A percentile compares a stretch with the other conserved stretches of the same genome.
Conservation (phyloP, 257 asterid genomes). For the Plectranthus barbatus region DNA sequence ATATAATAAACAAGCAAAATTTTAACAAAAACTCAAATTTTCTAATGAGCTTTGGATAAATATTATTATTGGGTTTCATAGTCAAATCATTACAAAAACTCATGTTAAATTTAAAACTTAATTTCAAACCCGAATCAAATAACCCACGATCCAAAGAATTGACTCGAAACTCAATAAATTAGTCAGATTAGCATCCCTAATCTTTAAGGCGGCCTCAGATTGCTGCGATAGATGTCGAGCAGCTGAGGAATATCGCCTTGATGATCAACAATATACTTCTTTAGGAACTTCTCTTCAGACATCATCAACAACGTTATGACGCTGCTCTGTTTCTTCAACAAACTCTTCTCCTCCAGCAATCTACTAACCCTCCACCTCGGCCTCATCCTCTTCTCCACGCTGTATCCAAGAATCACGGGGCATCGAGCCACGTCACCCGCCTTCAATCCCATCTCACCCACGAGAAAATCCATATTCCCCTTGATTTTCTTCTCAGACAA, state of each 20-base stretch:
- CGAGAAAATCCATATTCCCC: conserved; percentile 14
- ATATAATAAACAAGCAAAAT: too few relatives aligned
- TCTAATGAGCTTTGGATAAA: too few relatives aligned
- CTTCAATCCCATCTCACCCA: conserved; percentile 1
- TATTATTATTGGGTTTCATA: too few relatives aligned
- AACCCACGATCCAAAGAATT: too few relatives aligned
- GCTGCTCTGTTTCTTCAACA: neutral
- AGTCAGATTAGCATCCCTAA: too few relatives aligned
- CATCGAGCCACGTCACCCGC: neutral
- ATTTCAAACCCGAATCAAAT: neutral
- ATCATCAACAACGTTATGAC: neutral
- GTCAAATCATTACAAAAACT: too few relatives aligned
- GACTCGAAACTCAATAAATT: too few relatives aligned
- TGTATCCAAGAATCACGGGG: conserved; percentile 8
- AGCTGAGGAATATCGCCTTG: neutral
- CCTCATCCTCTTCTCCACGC: conserved; percentile 3
- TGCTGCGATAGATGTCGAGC: neutral
- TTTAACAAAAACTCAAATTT: too few relatives aligned
- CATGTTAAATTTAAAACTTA: too few relatives aligned
- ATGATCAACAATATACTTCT: neutral
- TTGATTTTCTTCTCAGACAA: conserved; percentile 21
- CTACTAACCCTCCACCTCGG: conserved; percentile 9
- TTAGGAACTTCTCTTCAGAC: neutral
- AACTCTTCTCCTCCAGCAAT: conserved; percentile 3
- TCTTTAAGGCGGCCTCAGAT: too few relatives aligned